These are phyloP conservation scores for Mucor ambiguus DNA, from an alignment of 371 early-diverging fungal genomes.

Conservation along the genomic window DNA sequence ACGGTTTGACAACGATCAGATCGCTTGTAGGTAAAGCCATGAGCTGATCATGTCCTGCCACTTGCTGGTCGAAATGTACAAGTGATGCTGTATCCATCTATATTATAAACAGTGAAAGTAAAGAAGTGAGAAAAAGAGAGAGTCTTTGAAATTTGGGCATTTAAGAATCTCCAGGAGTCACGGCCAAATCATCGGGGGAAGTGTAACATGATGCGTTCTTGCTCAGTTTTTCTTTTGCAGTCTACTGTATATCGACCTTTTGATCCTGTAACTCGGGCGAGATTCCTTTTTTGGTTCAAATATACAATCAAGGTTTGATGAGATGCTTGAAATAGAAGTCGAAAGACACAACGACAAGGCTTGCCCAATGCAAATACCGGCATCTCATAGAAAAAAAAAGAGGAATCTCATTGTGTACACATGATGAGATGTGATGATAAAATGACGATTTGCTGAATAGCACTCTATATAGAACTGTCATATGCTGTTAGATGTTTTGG, in stretches of 20 bases:
- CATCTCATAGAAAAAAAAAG: not conserved
- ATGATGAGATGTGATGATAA: not conserved
- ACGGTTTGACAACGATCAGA: constrained; percentile 70
- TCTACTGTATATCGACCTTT: not conserved
- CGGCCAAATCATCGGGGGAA: not conserved
- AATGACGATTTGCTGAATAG: not conserved
- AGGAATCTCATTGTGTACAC: not conserved
- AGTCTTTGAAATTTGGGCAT: not conserved
- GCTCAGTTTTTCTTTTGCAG: not conserved
- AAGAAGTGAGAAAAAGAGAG: not conserved
- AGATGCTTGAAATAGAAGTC: not conserved
- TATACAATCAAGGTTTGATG: not conserved
- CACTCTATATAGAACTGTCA: no score
- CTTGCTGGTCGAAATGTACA: constrained; percentile 57
- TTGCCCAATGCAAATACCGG: not conserved
- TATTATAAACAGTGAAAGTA: not conserved
- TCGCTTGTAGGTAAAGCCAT: constrained; percentile 49
- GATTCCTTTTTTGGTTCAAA: not conserved
- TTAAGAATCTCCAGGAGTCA: not conserved
- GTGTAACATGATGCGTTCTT: not conserved
- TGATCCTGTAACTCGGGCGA: not conserved
- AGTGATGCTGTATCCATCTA: constrained; percentile 8
- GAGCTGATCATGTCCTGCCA: constrained; percentile 71
- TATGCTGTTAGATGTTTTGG: not conserved
- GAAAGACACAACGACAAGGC: not conserved